Evolutionary conservation across 2,329 filamentous ascomycete genomes (phyloP).

Genomic region (Celoporthe dispersa): DNA sequence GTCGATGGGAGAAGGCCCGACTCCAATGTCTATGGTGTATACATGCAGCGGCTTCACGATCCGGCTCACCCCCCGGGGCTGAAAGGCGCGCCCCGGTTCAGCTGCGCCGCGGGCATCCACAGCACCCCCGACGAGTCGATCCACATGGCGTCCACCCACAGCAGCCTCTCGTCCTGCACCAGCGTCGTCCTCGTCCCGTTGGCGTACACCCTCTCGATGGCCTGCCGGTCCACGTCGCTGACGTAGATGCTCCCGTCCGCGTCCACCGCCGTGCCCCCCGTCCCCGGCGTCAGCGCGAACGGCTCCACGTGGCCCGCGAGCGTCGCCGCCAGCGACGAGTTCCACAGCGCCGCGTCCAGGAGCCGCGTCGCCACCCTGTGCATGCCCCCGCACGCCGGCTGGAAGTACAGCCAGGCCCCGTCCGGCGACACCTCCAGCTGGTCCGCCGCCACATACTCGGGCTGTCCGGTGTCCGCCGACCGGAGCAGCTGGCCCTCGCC

Average conservation of each 20-base stretch:
- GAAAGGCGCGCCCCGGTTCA: constrained; percentile 22
- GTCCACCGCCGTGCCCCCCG: constrained; percentile 27
- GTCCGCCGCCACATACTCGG: constrained; percentile 16
- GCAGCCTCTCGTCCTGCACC: constrained; percentile 24
- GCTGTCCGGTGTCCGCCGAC: background rate
- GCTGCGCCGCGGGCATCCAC: constrained; percentile 26
- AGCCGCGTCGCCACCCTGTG: constrained; percentile 18
- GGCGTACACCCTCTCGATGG: constrained; percentile 25
- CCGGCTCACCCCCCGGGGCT: constrained; percentile 8
- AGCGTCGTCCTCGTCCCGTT: constrained; percentile 24
- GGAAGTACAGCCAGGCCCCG: constrained; percentile 18
- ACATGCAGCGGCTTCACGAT: constrained; percentile 26
- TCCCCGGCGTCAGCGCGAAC: constrained; percentile 24
- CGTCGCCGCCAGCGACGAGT: constrained; percentile 23
- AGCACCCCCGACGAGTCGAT: constrained; percentile 17
- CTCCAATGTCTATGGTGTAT: constrained; percentile 23
- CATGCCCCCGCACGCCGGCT: constrained; percentile 25
- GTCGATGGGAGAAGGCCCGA: constrained; percentile 25
- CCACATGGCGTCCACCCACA: constrained; percentile 29
- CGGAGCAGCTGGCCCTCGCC: constrained; percentile 19
- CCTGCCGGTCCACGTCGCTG: constrained; percentile 23
- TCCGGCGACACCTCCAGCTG: constrained; percentile 29
- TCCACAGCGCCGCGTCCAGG: constrained; percentile 20
- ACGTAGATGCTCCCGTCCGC: constrained; percentile 24
- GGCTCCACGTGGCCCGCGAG: constrained; percentile 15